Base-by-base conservation (phyloP, 257 asterid species). In the Fraxinus cuspidata region DNA sequence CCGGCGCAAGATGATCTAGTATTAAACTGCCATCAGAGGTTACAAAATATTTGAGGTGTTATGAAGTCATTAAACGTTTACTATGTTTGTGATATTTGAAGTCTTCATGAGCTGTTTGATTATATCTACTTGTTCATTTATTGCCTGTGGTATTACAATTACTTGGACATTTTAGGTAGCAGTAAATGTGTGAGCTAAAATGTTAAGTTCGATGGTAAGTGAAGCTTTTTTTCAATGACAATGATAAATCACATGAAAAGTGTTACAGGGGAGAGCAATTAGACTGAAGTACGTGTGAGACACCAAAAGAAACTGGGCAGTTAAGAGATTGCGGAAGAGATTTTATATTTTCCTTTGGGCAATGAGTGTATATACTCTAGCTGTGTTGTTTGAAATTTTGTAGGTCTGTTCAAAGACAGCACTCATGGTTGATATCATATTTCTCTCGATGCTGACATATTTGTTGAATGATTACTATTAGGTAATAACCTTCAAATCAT, bases 401-500 rank as follows among this genome's bases (percentile, higher is more conserved):
- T 58, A 23, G 66, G 66, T 58, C 66, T 29, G 12, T 25, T 63
- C 19, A 3, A 25, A 2, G 31, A 63, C 19, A 3, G 13, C 69
- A 63, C 23, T 29, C 73, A 25, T 72, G 25, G 78, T 35, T 71
- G 58, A 42, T 77, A 15, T 21, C 29, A 53, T 51, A 23, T 65
- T 56, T 75, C 67, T 34, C 5, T 8, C 34, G 4, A 35, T 82
- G 73, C 74, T 72, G 47, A 85, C 73, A 56, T 69, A 32, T 83
- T 75, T 77, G 12, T 8, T 60, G 25, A 74, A 64, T 47, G 77
- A 79, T 67, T 70, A 76, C 76, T 56, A 77, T 77, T 85, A 93
- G 97, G 92, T 77, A 88, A 83, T 80, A 74, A 69, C 80, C 66
- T 70, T 47, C 85, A 82, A 53, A 67, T 37, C 29, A 29, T 71